Evolutionary conservation across 1,284 basidiomycete genomes (phyloP).

Genomic region (Gomphus bonarii): DNA sequence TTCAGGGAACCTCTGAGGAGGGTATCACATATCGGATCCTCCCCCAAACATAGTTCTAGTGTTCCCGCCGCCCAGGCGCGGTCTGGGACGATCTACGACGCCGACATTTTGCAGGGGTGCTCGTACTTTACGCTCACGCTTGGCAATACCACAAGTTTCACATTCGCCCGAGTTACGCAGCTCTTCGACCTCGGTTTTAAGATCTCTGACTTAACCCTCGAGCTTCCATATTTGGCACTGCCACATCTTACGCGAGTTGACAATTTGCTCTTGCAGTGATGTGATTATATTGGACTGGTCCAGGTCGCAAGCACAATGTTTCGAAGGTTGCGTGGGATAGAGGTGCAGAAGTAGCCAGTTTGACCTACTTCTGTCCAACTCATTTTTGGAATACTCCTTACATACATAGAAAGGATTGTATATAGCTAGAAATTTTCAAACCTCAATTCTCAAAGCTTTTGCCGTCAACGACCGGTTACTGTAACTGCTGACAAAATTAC

Average conservation of each 20-base stretch:
- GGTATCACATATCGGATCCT: constrained; percentile 13
- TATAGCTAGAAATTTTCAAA: too few relatives aligned
- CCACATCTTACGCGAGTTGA: constrained; percentile 48
- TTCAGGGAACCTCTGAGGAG: not conserved
- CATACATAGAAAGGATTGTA: too few relatives aligned
- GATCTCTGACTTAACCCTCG: constrained; percentile 59
- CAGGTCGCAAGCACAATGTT: constrained; percentile 55
- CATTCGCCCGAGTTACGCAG: constrained; percentile 41
- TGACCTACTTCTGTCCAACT: too few relatives aligned
- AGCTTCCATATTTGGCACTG: constrained; percentile 65
- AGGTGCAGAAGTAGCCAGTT: constrained; percentile 49
- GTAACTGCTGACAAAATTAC: too few relatives aligned
- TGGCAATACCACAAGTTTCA: constrained; percentile 43
- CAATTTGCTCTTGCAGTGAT: constrained; percentile 52
- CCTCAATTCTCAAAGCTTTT: too few relatives aligned
- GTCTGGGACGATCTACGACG: constrained; percentile 59
- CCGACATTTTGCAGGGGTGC: constrained; percentile 15
- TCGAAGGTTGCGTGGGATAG: constrained; percentile 51
- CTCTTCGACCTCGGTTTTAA: constrained; percentile 55
- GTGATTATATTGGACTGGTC: constrained; percentile 40
- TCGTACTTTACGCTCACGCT: constrained; percentile 20
- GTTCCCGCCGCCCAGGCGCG: constrained; percentile 24
- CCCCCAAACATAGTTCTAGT: constrained; percentile 24
- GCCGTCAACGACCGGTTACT: too few relatives aligned
- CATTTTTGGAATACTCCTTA: too few relatives aligned